Percentiles rank a stretch among this genome's conserved stretches.
Conservation (phyloP, 805 yeast genomes). For the Barnettozyma botsteinii region DNA sequence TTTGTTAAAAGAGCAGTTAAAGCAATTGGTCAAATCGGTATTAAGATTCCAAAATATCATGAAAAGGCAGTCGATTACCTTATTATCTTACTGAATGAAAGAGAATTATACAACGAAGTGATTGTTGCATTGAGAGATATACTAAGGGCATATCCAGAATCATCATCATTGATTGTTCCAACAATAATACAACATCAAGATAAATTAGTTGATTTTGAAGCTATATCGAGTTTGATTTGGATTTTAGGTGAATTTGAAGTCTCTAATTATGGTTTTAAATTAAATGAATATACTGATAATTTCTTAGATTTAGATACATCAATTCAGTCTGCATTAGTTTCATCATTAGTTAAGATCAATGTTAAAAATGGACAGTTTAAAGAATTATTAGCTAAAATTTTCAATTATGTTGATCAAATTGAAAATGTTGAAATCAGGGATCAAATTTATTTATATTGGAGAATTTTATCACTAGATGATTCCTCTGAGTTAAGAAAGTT, state of each 20-base stretch:
- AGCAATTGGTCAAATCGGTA: conserved; percentile 68
- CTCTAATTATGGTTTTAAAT: conserved; percentile 42
- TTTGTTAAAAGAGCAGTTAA: conserved; percentile 62
- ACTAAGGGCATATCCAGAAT: conserved; percentile 56
- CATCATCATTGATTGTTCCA: conserved; percentile 47
- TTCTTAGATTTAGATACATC: conserved; percentile 55
- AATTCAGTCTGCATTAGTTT: conserved; percentile 54
- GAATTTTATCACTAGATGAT: conserved; percentile 51
- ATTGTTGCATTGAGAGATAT: conserved; percentile 58
- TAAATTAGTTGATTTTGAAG: conserved; percentile 43
- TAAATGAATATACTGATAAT: conserved; percentile 41
- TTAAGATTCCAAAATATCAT: conserved; percentile 46
- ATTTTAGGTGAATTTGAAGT: conserved; percentile 67
- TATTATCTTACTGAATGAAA: conserved; percentile 50
- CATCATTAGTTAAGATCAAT: conserved; percentile 56
- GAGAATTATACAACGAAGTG: conserved; percentile 63
- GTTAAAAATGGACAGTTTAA: conserved; percentile 34
- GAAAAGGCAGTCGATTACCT: conserved; percentile 57
- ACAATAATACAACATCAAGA: conserved; percentile 45
- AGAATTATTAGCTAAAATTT: conserved; percentile 48
- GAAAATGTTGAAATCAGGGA: conserved; percentile 77
- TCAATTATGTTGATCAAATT: conserved; percentile 60
- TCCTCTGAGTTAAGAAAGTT: conserved; percentile 38
- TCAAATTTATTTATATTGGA: conserved; percentile 75
- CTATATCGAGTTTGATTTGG: conserved; percentile 56